Evolutionary conservation across 2,329 filamentous ascomycete species (phyloP), one percentile per base, ranked within the genome.

Genomic region (Exophiala viscosa): DNA sequence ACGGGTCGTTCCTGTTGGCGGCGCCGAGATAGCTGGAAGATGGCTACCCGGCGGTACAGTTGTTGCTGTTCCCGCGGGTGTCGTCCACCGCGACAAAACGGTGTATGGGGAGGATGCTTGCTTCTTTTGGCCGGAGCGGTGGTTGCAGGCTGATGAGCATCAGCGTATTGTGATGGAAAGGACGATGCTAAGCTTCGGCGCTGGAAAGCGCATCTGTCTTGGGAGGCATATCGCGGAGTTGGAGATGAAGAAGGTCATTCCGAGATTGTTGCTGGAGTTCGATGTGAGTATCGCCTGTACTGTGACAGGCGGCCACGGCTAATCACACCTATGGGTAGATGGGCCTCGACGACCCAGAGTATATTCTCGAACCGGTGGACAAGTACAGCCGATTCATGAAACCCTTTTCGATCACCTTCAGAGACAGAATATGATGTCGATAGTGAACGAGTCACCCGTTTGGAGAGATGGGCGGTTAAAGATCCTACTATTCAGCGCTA

Each of bases 81-180:
- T 36, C 14, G 34, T 36, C 11, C 34, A 36, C 11, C 34, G 34
- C 5, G 10, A 36, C 14, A 15, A 13, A 13, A 36, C 11, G 14
- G 34, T 36, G 5, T 36, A 13, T 15, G 34, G 34, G 14, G 11
- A 5, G 5, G 34, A 36, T 36, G 5, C 34, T 15, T 13, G 14
- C 34, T 5, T 9, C 3, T 62, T 61, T 34, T 23, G 45, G 10
- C 50, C 50, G 8, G 50, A 54, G 8, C 45, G 50, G 14, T 54
- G 50, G 77, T 62, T 78, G 3, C 73, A 78, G 41, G 42, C n/a
- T 28, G 67, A 60, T 1, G 57, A 66, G 5, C 66, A 70, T 31
- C 34, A 36, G 10, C 34, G 34, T 15, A 10, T 36, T 15, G 34
- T 15, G 11, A 75, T 74, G 68, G 62, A 69, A 10, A 65, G 69